Conservation (phyloP, 306 rosid genomes). For the Cercis canadensis region DNA sequence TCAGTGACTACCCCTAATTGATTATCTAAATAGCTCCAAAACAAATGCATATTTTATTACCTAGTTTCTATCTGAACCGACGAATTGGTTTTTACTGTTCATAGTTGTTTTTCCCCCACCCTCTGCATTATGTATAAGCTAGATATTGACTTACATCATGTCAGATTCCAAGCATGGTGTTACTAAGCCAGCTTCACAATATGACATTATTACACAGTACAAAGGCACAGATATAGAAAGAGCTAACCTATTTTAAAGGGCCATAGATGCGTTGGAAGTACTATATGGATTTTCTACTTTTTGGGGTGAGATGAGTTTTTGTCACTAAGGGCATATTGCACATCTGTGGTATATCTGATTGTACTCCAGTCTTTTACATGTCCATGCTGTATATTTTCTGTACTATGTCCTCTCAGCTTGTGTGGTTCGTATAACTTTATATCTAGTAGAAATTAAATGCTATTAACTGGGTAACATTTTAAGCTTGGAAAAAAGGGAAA, state of each 20-base stretch:
- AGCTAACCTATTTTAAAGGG: constrained; percentile 42
- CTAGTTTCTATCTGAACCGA: constrained; percentile 29
- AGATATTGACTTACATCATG: constrained; percentile 25
- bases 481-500: background rate
- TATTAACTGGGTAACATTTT: constrained; percentile 23
- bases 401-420: constrained; percentile 41
- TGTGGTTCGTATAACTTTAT: constrained; percentile 29
- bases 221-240: constrained; percentile 41
- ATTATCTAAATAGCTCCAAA: constrained; percentile 26
- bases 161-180: constrained; percentile 35
- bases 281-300: constrained; percentile 54
- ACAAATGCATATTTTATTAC: constrained; percentile 17
- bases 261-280: constrained; percentile 42
- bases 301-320: constrained; percentile 45
- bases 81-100: constrained; percentile 31
- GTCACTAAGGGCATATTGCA: constrained; percentile 38
- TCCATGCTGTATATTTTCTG: constrained; percentile 31
- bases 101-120: constrained; percentile 29
- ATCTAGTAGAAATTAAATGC: constrained; percentile 11
- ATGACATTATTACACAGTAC: constrained; percentile 47
- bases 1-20: constrained; percentile 20
- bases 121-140: constrained; percentile 29
- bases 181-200: constrained; percentile 29
- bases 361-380: constrained; percentile 38
- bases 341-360: constrained; percentile 38